Base-by-base conservation (phyloP, 306 rosid genomes). In the Quercus parvula region DNA sequence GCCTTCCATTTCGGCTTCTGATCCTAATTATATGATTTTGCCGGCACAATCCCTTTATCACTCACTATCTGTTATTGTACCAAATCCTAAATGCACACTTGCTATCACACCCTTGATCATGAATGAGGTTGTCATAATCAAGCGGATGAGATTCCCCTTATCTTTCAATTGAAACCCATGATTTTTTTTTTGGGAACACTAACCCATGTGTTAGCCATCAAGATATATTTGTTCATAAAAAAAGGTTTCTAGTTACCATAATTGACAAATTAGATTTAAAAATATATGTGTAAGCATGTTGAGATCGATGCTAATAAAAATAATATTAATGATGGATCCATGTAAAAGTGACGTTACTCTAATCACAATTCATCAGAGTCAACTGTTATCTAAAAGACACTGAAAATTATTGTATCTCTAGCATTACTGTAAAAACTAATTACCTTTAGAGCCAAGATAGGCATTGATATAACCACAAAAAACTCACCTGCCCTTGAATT, bases 401-500 rank as follows among this genome's bases (percentile, higher is more conserved):
- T 10, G 5, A 49, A 49, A 49, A 49, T 49, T 49, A 12, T 49
- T 49, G 54, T 49, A 3, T 10, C 54, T 49, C 4, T 49, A 49
- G 54, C 17, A 49, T 49, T 49, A 3, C 1, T 49, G 38, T 27
- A n/a, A 38, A 74, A 63, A 59, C 71, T 58, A 84, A 73, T 83
- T 22, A 75, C 77, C 31, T 15, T 56, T 41, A 3, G 18, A 31
- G 25, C 61, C 68, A 58, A 62, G 68, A 71, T 56, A 41, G 51
- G 76, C 56, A 56, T n/a, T 64, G 35, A 84, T 41, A 52, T 83
- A 78, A 41, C 84, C 88, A 71, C 57, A 13, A 87, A 84, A 84
- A 71, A 74, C 87, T 87, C 90, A 82, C 82, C 90, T 46, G 85
- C 82, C 89, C 94, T 68, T 70, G 15, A 38, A 71, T 84, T 83